phyloP scores from a whole-genome alignment of 495 filamentous ascomycete species.

The Aspergillus wentii region DNA sequence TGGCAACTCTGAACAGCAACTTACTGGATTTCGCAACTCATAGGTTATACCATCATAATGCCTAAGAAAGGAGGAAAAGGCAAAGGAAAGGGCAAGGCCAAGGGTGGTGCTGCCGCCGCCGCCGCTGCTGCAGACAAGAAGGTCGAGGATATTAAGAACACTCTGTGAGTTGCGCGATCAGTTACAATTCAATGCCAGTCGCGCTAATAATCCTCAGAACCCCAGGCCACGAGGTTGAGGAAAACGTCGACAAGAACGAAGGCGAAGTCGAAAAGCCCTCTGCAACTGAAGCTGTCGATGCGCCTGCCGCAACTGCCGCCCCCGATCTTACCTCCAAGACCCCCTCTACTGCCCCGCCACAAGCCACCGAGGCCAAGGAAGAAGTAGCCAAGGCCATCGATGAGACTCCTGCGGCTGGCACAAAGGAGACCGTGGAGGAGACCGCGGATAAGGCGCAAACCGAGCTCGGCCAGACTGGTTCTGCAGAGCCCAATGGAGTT shows the following conservation, averaged over 20 bases:
- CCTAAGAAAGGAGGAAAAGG: conserved; percentile 44
- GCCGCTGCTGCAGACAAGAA: conserved; percentile 28
- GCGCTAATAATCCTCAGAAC: conserved; percentile 17
- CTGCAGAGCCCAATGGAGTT: no score
- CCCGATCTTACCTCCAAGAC: conserved; percentile 13
- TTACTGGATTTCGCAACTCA: background rate
- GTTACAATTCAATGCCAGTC: conserved; percentile 3
- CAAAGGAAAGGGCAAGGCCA: conserved; percentile 31
- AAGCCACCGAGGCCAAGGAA: conserved; percentile 15
- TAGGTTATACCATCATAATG: conserved; percentile 23
- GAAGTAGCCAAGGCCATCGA: conserved; percentile 17
- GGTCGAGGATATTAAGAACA: conserved; percentile 29
- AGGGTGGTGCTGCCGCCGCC: conserved; percentile 21
- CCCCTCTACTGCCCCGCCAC: conserved; percentile 14
- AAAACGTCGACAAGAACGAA: conserved; percentile 30
- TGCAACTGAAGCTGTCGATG: conserved; percentile 18
- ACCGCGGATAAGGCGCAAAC: conserved; percentile 25
- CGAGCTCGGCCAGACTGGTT: conserved; percentile 15
- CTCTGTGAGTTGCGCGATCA: conserved; percentile 32
- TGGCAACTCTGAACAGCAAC: conserved; percentile 8
- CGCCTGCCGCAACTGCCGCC: conserved; percentile 18
- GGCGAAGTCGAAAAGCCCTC: conserved; percentile 21
- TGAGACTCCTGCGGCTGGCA: conserved; percentile 14
- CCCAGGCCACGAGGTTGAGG: conserved; percentile 35
- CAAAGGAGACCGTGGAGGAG: conserved; percentile 13